A percentile compares a stretch with the other conserved stretches of the same genome.
Evolutionary conservation across 768 basidiomycete genomes (phyloP).

Genomic region (Trametes gibbosa): DNA sequence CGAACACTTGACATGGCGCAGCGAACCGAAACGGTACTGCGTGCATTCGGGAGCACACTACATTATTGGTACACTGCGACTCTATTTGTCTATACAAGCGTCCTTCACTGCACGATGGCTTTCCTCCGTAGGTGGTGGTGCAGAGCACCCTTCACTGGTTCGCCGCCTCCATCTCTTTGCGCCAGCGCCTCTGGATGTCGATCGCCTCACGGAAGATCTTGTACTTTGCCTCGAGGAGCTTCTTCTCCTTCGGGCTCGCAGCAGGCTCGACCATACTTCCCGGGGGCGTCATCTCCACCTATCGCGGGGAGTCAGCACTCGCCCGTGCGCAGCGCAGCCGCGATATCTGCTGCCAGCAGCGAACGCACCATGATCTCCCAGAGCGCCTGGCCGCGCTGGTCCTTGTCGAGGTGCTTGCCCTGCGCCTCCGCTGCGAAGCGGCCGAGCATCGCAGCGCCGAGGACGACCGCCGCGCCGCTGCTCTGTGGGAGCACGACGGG

Average conservation of each 20-base stretch:
- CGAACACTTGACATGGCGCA: not conserved
- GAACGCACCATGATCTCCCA: conserved; percentile 90
- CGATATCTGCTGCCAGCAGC: too few species aligned
- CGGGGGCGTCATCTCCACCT: conserved; percentile 92
- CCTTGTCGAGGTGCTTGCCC: conserved; percentile 34
- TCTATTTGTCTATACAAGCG: conserved; percentile 4
- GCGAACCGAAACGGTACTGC: too few species aligned
- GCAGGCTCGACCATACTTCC: conserved; percentile 69
- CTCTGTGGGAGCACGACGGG: conserved; percentile 81
- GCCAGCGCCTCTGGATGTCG: conserved; percentile 87
- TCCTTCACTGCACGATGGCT: not conserved
- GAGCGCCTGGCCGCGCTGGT: conserved; percentile 59
- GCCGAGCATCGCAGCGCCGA: conserved; percentile 93
- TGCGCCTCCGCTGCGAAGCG: conserved; percentile 70
- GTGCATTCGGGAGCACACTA: not conserved
- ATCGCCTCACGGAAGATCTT: conserved; percentile 88
- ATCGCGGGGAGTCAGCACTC: not conserved
- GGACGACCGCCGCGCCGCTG: conserved; percentile 78
- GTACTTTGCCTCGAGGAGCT: conserved; percentile 87
- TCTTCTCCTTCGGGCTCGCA: conserved; percentile 61
- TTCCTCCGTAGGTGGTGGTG: not conserved
- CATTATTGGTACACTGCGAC: not conserved
- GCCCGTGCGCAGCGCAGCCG: not conserved
- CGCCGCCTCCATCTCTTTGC: conserved; percentile 70
- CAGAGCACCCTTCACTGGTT: conserved; percentile 1